Percentiles rank a stretch among this genome's conserved stretches.
These are phyloP conservation scores for Naganishia albida DNA, from an alignment of 1,284 basidiomycete species.

Conservation along the genomic window DNA sequence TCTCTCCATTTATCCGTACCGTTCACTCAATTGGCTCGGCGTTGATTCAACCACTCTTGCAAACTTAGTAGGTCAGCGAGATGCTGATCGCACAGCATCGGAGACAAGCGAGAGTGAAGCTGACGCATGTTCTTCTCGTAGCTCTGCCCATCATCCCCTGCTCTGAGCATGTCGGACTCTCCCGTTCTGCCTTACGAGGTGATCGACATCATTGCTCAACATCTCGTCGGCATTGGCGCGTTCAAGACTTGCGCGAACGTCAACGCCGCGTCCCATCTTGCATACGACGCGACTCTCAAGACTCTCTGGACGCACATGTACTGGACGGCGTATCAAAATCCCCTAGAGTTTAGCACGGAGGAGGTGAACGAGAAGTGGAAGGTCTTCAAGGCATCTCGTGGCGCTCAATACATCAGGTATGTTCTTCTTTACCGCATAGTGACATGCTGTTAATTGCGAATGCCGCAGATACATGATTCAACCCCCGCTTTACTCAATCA, in stretches of 20 bases:
- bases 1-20: too few relatives aligned
- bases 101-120: too few relatives aligned
- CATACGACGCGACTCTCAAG: not conserved
- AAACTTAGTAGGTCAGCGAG: too few relatives aligned
- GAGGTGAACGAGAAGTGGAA: conserved; percentile 5
- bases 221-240: not conserved
- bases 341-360: not conserved
- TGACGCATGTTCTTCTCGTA: too few relatives aligned
- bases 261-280: not conserved
- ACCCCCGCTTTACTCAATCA: not conserved
- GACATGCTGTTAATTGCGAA: not conserved
- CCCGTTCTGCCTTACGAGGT: not conserved
- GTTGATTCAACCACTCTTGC: too few relatives aligned
- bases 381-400: conserved; percentile 8
- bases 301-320: conserved; percentile 11
- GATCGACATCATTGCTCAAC: not conserved
- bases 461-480: conserved; percentile 2
- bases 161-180: not conserved
- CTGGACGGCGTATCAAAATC: conserved; percentile 1
- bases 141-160: too few relatives aligned
- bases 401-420: conserved; percentile 4
- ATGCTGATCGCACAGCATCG: too few relatives aligned
- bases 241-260: not conserved
- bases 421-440: not conserved
- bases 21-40: too few relatives aligned